Evolutionary conservation across 1,284 basidiomycete genomes (phyloP).

Genomic region (Cutaneotrichosporon sp.): DNA sequence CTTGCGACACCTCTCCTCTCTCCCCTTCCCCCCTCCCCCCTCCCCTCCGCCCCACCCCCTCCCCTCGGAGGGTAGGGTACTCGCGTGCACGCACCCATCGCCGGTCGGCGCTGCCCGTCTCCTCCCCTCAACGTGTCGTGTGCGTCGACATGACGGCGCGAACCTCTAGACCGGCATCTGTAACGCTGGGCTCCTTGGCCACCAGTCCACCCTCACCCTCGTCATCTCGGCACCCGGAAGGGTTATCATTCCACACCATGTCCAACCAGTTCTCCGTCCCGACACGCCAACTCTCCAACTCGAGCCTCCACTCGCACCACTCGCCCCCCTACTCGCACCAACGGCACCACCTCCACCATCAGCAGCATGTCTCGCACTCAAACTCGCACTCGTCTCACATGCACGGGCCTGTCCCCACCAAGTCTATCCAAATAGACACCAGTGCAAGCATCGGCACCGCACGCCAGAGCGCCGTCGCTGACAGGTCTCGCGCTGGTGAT

Average conservation of each 20-base stretch:
- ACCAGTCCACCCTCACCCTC: conserved; percentile 4
- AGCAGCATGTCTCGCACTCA: not conserved
- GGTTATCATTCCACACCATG: conserved; percentile 3
- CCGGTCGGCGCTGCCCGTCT: not conserved
- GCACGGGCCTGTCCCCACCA: not conserved
- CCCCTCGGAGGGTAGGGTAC: conserved; percentile 1
- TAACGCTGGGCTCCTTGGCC: conserved; percentile 6
- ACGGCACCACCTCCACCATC: not conserved
- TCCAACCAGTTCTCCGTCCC: conserved; percentile 10
- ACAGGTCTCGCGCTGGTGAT: not conserved
- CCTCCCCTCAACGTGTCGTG: not conserved
- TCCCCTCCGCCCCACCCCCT: not conserved
- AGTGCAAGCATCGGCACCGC: not conserved
- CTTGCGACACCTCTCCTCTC: not conserved
- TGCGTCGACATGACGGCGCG: conserved; percentile 3
- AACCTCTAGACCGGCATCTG: conserved; percentile 4
- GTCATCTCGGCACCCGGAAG: not conserved
- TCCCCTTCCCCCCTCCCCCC: not conserved
- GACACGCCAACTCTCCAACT: not conserved
- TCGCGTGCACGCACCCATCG: conserved; percentile 4
- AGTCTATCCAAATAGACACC: not conserved
- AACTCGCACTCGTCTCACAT: not conserved
- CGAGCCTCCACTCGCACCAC: not conserved
- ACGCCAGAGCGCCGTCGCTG: not conserved
- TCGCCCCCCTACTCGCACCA: conserved; percentile 1